phyloP scores from a whole-genome alignment of 352 stramenopile species.

The Phytophthora sp. region DNA sequence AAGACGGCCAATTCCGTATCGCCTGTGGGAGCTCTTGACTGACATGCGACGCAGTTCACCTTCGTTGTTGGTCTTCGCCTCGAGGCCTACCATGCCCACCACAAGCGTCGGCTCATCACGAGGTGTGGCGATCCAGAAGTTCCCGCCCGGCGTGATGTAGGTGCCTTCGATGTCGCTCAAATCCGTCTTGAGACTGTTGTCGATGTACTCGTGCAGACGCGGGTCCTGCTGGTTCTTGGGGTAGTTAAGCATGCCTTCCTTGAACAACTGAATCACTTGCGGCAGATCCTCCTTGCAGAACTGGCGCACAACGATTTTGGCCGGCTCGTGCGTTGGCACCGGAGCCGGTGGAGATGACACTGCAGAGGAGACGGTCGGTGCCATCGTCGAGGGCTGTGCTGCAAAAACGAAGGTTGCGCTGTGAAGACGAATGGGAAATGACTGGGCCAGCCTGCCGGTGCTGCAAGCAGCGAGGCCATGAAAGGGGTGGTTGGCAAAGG shows the following conservation, averaged over 20 bases:
- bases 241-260: conserved; percentile 28
- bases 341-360: neutral
- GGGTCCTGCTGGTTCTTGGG: conserved; percentile 12
- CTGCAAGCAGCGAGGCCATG: conserved; percentile 2
- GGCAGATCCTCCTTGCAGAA: conserved; percentile 24
- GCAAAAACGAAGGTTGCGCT: neutral
- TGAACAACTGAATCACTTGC: conserved; percentile 29
- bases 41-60: conserved; percentile 49
- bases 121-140: conserved; percentile 49
- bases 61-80: conserved; percentile 29
- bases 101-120: conserved; percentile 17
- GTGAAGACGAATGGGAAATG: conserved; percentile 22
- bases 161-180: conserved; percentile 36
- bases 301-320: conserved; percentile 25
- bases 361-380: conserved; percentile 11
- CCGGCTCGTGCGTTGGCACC: neutral
- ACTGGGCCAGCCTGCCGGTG: conserved; percentile 5
- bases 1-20: conserved; percentile 36
- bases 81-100: conserved; percentile 41
- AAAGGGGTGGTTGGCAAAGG: neutral
- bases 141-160: conserved; percentile 40
- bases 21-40: conserved; percentile 33
- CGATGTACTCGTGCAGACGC: conserved; percentile 23
- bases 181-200: conserved; percentile 28
- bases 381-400: conserved; percentile 1